Evolutionary conservation across 495 filamentous ascomycete genomes (phyloP), one percentile per base, ranked within the genome.

Genomic region (Talaromyces wortmannii): DNA sequence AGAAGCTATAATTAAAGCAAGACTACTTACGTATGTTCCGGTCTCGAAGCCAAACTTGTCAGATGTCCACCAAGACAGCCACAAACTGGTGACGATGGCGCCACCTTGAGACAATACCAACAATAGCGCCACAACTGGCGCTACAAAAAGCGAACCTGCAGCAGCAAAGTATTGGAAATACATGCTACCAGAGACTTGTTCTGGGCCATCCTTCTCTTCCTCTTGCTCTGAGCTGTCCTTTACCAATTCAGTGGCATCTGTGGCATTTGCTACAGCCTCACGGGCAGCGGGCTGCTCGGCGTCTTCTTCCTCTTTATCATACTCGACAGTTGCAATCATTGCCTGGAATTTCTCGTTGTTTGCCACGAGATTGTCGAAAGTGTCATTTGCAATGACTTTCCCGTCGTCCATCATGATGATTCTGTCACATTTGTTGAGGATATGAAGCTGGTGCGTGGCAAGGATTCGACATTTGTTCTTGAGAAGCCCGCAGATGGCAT

Each of bases 51-150:
- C 62, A 58, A 83, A 87, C 57, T 87, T 88, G 66, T 89, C 67
- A 8, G 82, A 83, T 0, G 90, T 92, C 92, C 92, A 97, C 68
- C 83, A 97, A 1, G 90, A 90, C 11, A 97, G 83, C 92, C 92
- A 98, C 50, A 98, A 68, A 57, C 83, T 91, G 10, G 91, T 95
- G 56, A 80, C 79, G 51, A 98, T 92, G 63, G 92, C 95, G 53
- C 84, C 82, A 16, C 85, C 89, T 59, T 96, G 91, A 0, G 87
- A 82, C 6, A 88, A 53, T 3, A 86, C 67, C 8, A 96, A 77
- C 6, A 95, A 66, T 13, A 81, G 18, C 2, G 95, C 12, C 4
- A 95, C 71, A 6, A 87, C 42, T 0, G 88, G 75, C 0, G 78
- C 81, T 46, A 91, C 86, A 51, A 89, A 70, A 13, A 90, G 74